Percentiles rank a stretch among this genome's conserved stretches.
These are phyloP conservation scores for Dendrobium huoshanense DNA, from an alignment of 106 monocot genomes.

Conservation along the genomic window DNA sequence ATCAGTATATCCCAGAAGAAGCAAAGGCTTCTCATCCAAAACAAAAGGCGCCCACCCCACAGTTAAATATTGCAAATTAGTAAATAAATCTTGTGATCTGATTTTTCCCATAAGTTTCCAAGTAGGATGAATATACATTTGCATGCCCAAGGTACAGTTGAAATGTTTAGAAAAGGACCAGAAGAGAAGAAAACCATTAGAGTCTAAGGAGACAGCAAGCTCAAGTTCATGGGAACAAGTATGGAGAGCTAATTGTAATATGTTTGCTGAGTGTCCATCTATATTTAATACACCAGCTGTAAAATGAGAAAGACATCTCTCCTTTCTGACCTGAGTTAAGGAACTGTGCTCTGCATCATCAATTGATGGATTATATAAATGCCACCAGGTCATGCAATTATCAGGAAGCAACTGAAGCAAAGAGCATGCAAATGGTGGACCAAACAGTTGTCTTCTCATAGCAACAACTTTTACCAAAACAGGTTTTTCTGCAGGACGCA, in stretches of 20 bases:
- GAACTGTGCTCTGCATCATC: conserved; percentile 15
- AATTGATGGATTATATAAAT: conserved; percentile 23
- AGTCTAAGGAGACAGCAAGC: conserved; percentile 80
- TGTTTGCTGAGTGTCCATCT: conserved; percentile 63
- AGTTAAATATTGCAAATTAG: conserved; percentile 40
- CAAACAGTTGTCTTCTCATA: conserved; percentile 45
- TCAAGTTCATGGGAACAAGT: conserved; percentile 52
- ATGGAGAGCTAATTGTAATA: conserved; percentile 58
- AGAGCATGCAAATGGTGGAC: conserved; percentile 62
- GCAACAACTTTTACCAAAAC: conserved; percentile 52
- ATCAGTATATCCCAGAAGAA: conserved; percentile 60
- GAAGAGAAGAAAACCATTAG: conserved; percentile 60
- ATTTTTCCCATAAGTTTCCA: conserved; percentile 67
- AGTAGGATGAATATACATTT: conserved; percentile 24
- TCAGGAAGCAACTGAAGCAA: conserved; percentile 63
- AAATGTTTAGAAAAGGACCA: conserved; percentile 70
- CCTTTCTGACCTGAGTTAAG: conserved; percentile 15
- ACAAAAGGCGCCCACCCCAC: conserved; percentile 73
- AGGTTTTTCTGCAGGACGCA: conserved; percentile 15
- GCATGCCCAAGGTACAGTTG: conserved; percentile 26
- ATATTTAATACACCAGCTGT: conserved; percentile 27
- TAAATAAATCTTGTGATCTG: conserved; percentile 21
- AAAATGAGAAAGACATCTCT: conserved; percentile 34
- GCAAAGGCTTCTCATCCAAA: conserved; percentile 47
- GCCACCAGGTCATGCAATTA: conserved; percentile 55